Evolutionary conservation across 768 basidiomycete species (phyloP).

Genomic region (Cystobasidium onofrii): DNA sequence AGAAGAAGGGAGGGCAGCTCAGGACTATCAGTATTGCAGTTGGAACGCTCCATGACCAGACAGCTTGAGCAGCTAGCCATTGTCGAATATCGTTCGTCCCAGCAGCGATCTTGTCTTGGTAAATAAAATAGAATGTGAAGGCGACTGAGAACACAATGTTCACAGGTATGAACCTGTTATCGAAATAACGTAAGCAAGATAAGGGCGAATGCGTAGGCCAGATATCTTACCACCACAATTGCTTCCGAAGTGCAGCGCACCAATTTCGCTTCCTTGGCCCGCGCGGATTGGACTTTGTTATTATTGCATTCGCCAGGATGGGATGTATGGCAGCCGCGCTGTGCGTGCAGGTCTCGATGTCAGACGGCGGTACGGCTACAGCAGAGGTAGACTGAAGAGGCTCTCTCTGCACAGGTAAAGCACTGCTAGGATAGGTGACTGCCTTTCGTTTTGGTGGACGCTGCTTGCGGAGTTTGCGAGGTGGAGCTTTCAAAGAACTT

Average conservation of each 20-base stretch:
- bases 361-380: neutral
- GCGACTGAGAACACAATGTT: neutral
- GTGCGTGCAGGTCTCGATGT: neutral
- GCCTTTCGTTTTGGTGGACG: no score
- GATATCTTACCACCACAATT: neutral
- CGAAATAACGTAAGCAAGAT: neutral
- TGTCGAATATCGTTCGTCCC: neutral
- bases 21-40: neutral
- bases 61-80: neutral
- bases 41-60: conserved; percentile 23
- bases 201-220: neutral
- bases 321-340: neutral
- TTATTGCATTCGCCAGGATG: neutral
- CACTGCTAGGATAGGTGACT: no score
- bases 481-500: no score
- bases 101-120: neutral
- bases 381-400: no score
- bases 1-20: conserved; percentile 5
- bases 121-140: neutral
- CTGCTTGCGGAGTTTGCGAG: no score
- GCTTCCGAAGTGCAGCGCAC: neutral
- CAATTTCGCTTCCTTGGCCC: neutral
- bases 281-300: neutral
- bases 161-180: neutral
- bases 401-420: no score